phyloP scores from a whole-genome alignment of 176 grass and related monocot species.

The Poa annua region DNA sequence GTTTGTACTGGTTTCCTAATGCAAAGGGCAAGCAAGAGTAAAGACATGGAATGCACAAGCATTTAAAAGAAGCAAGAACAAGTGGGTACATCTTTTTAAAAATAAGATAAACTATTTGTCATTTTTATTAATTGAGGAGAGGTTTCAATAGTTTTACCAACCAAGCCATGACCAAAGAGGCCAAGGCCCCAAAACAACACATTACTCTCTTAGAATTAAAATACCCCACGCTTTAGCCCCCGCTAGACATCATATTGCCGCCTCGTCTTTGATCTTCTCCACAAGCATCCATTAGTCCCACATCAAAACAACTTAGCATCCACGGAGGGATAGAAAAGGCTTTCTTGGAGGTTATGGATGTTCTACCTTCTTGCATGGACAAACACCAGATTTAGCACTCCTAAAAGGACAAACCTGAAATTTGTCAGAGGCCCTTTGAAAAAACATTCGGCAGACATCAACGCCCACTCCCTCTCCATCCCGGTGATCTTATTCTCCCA shows the following conservation, averaged over 20 bases:
- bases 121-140: too few species aligned
- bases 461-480: constrained; percentile 32
- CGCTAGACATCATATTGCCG: too few species aligned
- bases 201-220: too few species aligned
- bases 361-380: neutral
- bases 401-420: constrained; percentile 37
- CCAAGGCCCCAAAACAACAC: too few species aligned
- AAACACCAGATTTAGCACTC: neutral
- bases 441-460: constrained; percentile 8
- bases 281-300: too few species aligned
- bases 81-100: too few species aligned
- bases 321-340: neutral
- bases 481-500: constrained; percentile 22
- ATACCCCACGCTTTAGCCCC: too few species aligned
- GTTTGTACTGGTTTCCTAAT: neutral
- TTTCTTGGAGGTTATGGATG: neutral
- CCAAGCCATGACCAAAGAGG: too few species aligned
- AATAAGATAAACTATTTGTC: too few species aligned
- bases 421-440: constrained; percentile 8
- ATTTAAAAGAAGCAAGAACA: neutral
- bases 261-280: too few species aligned
- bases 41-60: too few species aligned
- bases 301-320: neutral
- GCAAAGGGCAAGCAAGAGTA: neutral
- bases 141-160: too few species aligned